These are phyloP conservation scores for Populus hybrid DNA, from an alignment of 441 rosid species.

Conservation along the genomic window DNA sequence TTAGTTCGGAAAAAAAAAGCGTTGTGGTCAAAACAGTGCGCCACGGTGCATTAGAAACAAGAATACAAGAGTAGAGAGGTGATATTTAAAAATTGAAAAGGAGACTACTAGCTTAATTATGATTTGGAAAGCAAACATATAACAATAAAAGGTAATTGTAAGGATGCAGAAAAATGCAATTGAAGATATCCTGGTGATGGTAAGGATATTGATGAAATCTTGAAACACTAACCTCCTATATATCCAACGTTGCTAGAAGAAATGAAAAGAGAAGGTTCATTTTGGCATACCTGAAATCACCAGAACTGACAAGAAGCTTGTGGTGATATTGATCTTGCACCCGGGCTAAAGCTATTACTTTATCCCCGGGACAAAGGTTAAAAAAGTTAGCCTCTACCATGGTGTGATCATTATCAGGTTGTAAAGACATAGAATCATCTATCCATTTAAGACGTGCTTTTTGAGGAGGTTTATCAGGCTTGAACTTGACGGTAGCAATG, in stretches of 20 bases:
- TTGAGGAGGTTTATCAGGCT: not conserved
- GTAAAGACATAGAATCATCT: not conserved
- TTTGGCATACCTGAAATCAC: slow-evolving; percentile 2
- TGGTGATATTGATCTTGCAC: not conserved
- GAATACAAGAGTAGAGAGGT: not conserved
- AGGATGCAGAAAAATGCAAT: too few species aligned
- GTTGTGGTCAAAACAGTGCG: too few species aligned
- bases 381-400: not conserved
- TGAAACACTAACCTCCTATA: not conserved
- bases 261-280: not conserved
- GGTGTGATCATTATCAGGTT: not conserved
- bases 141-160: too few species aligned
- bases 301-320: not conserved
- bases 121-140: too few species aligned
- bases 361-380: slow-evolving; percentile 10
- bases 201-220: not conserved
- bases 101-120: too few species aligned
- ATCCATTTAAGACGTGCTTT: not conserved
- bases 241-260: not conserved
- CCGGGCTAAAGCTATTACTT: not conserved
- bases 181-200: too few species aligned
- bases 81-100: too few species aligned
- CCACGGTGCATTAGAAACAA: not conserved
- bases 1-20: not conserved
- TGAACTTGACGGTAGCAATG: not conserved